Base-by-base conservation (phyloP, 2,329 filamentous ascomycete genomes). In the Fusarium denticulatum region DNA sequence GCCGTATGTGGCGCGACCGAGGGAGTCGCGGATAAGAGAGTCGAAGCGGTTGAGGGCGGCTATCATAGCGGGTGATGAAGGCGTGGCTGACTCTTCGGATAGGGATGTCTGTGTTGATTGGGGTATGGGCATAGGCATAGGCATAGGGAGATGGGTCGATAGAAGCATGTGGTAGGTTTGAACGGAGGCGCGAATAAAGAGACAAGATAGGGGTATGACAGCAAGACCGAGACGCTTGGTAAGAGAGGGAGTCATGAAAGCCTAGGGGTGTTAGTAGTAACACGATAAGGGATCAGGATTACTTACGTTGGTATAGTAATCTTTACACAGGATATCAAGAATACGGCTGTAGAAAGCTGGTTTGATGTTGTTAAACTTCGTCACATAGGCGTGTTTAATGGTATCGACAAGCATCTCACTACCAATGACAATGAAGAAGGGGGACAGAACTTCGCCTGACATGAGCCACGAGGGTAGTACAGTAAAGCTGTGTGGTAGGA, bases 121-220 rank as follows among this genome's bases (percentile, higher is more conserved):
- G 32, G 89, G 85, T 0, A 94, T 86, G 0, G 89, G 85, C 0
- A 94, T 86, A 0, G 94, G 93, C 14, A 94, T 86, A 0, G 94
- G 93, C 14, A 93, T 89, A 0, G 94, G 93, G 39, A 98, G 87
- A 77, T 97, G 92, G 0, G 94, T 95, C 7, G 95, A 94, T 20
- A 98, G 88, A 79, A 98, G 97, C 96, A 98, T 98, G 83, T 98
- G 93, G 82, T 98, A 99, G 12, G 96, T 98, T 81, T 99, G 96
- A 47, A 98, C 89, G 2, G 94, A 95, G 52, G 97, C 94, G 47
- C 97, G 91, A 81, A 99, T 96, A 82, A 99, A 98, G 53, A 99
- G 90, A 76, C 95, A 98, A 4, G 95, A 96, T 0, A 99, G 87
- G 0, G 96, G 96, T 52, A 99, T 93, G 36, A 98, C 92, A 0